Percentiles rank a stretch among this genome's conserved stretches.
Conservation (phyloP, 331 rosid species). For the Rhamnella rubrinervis region DNA sequence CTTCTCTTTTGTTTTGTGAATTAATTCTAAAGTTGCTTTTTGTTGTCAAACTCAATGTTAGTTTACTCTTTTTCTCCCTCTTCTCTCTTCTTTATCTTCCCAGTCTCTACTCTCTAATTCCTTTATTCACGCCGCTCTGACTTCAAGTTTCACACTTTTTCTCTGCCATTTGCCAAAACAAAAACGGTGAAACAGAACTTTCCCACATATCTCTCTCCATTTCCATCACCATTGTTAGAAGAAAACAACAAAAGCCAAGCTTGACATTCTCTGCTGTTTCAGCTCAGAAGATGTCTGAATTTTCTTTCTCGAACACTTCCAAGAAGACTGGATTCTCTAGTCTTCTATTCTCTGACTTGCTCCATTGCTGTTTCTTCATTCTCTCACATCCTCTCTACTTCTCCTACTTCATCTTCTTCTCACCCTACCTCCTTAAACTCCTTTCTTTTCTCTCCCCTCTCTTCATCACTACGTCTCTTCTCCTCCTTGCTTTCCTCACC, state of each 20-base stretch:
- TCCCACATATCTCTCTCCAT: constrained; percentile 21
- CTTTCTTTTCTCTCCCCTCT: constrained; percentile 82
- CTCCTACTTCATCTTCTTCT: constrained; percentile 82
- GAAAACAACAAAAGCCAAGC: constrained; percentile 12
- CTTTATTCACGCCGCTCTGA: constrained; percentile 89
- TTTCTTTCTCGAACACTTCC: constrained; percentile 44
- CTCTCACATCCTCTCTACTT: constrained; percentile 86
- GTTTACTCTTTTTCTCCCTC: constrained; percentile 19
- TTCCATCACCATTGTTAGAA: constrained; percentile 4
- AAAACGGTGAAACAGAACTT: constrained; percentile 14
- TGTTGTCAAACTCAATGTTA: constrained; percentile 30
- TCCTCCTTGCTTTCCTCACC: constrained; percentile 61
- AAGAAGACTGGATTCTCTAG: constrained; percentile 43
- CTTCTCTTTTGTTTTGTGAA: constrained; percentile 5
- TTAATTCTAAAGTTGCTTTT: constrained; percentile 46
- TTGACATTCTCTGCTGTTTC: constrained; percentile 32
- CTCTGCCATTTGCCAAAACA: constrained; percentile 26
- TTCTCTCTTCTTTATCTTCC: constrained; percentile 20
- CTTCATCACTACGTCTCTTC: constrained; percentile 69
- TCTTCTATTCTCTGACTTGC: constrained; percentile 39
- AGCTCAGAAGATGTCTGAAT: constrained; percentile 53
- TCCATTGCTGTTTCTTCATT: constrained; percentile 51
- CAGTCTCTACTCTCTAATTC: constrained; percentile 41
- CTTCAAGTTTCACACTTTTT: constrained; percentile 35
- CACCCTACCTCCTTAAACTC: constrained; percentile 71